A percentile compares a stretch with the other conserved stretches of the same genome.
phyloP scores from a whole-genome alignment of 768 basidiomycete species.

The Phanerochaete sordida region DNA sequence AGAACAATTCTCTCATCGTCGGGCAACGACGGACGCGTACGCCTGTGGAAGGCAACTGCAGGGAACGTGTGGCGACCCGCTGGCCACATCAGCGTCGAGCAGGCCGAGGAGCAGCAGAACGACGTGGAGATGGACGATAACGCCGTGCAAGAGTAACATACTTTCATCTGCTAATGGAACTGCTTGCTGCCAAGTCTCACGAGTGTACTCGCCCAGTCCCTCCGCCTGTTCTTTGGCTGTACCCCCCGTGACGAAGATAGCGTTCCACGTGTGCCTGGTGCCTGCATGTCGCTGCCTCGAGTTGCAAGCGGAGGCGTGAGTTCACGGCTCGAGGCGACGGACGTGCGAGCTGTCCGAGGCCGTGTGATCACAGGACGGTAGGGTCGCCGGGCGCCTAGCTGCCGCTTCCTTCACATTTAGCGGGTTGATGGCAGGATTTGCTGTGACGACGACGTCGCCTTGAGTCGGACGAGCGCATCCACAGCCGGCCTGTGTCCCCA shows the following conservation, averaged over 20 bases:
- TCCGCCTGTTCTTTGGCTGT: not conserved
- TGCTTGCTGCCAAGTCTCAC: not conserved
- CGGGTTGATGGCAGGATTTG: not conserved
- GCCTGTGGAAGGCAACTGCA: conserved; percentile 82
- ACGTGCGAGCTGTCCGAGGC: not conserved
- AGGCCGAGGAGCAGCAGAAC: conserved; percentile 49
- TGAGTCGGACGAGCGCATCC: not conserved
- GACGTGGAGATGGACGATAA: conserved; percentile 45
- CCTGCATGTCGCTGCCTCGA: not conserved
- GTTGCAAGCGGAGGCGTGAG: not conserved
- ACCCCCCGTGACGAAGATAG: not conserved
- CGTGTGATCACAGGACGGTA: not conserved
- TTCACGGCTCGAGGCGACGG: not conserved
- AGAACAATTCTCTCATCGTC: conserved; percentile 83
- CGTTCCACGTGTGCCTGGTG: not conserved
- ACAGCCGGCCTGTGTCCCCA: not conserved
- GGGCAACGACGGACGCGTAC: conserved; percentile 78
- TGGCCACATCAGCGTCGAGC: conserved; percentile 79
- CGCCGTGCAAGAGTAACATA: conserved; percentile 29
- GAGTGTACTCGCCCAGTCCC: not conserved
- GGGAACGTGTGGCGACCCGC: conserved; percentile 84
- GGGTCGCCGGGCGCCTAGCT: not conserved
- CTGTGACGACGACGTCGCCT: not conserved
- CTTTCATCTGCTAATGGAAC: not conserved
- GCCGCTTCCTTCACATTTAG: not conserved